These are phyloP conservation scores for Penicillium odoratum DNA, from an alignment of 495 filamentous ascomycete genomes.

Conservation along the genomic window DNA sequence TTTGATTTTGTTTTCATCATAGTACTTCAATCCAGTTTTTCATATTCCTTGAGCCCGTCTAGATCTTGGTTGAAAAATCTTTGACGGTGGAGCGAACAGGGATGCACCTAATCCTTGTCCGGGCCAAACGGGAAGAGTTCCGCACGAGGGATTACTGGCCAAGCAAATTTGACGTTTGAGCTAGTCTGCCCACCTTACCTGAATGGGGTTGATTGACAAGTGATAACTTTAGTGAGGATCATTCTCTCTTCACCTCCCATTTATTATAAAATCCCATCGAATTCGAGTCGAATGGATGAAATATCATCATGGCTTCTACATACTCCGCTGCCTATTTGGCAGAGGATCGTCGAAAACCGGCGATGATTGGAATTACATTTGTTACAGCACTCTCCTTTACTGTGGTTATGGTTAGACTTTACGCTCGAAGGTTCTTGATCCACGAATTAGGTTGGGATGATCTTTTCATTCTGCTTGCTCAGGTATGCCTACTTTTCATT, in stretches of 20 bases:
- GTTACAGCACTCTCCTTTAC: constrained; percentile 3
- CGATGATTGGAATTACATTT: constrained; percentile 10
- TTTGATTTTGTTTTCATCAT: background rate
- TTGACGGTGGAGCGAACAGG: too few relatives aligned
- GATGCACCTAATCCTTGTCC: background rate
- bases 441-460: constrained; percentile 12
- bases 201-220: background rate
- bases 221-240: background rate
- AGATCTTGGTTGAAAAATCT: too few relatives aligned
- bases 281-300: background rate
- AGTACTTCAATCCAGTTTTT: too few relatives aligned
- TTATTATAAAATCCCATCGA: background rate
- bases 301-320: background rate
- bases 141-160: background rate
- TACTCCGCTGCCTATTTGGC: constrained; percentile 3
- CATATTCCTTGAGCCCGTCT: too few relatives aligned
- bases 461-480: constrained; percentile 5
- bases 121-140: background rate
- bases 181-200: background rate
- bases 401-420: constrained; percentile 11
- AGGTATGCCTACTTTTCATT: background rate
- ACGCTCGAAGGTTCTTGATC: constrained; percentile 10
- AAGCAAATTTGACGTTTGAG: background rate
- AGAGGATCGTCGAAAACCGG: constrained; percentile 14
- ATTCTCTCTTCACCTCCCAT: background rate